These are phyloP conservation scores for Heliamphora exappendiculata DNA, from an alignment of 148 eudicot genomes.

Conservation along the genomic window DNA sequence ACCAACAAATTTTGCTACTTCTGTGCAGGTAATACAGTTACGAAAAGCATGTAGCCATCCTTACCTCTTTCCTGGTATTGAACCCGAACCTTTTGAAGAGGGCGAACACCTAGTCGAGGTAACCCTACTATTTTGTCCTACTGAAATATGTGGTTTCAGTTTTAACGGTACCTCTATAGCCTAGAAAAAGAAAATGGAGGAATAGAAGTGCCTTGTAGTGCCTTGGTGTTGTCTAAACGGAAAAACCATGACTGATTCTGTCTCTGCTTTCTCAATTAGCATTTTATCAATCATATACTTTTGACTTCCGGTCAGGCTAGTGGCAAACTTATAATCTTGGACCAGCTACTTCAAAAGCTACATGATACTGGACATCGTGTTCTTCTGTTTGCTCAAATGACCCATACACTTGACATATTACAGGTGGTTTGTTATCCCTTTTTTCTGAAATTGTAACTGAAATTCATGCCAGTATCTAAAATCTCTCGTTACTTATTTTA, in stretches of 20 bases:
- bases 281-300: constrained; percentile 2
- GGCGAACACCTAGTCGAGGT: constrained; percentile 99
- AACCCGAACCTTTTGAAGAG: constrained; percentile 98
- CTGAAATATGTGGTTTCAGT: not conserved
- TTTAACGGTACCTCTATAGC: not conserved
- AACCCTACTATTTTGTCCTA: constrained; percentile 5
- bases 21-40: constrained; percentile 75
- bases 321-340: constrained; percentile 84
- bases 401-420: constrained; percentile 90
- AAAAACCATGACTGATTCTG: not conserved
- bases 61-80: constrained; percentile 95
- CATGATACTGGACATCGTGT: constrained; percentile 76
- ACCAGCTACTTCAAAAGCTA: constrained; percentile 74
- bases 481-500: not conserved
- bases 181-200: not conserved
- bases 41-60: constrained; percentile 98
- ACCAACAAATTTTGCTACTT: not conserved
- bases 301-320: constrained; percentile 54
- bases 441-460: not conserved
- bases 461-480: not conserved
- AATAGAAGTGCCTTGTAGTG: not conserved
- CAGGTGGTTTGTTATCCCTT: constrained; percentile 28
- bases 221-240: not conserved
- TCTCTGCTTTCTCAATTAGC: constrained; percentile 5
- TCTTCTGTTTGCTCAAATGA: constrained; percentile 97